phyloP scores from a whole-genome alignment of 441 rosid genomes.

The Brassica hybrid region DNA sequence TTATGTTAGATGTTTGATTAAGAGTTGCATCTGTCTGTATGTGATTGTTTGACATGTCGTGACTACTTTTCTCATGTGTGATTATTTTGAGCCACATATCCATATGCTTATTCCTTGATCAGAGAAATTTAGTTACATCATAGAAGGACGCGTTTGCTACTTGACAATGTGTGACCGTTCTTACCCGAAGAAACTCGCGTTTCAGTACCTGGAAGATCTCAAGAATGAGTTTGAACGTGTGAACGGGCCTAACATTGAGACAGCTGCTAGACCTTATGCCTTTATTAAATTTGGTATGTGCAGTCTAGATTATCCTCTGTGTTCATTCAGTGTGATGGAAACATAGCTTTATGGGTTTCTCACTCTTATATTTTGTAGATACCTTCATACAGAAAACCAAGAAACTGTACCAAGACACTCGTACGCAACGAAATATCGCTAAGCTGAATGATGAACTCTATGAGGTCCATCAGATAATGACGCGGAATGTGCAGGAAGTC shows the following conservation, averaged over 20 bases:
- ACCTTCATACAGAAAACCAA: conserved; percentile 98
- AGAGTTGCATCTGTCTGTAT: too few relatives aligned
- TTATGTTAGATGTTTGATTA: too few relatives aligned
- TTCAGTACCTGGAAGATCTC: conserved; percentile 97
- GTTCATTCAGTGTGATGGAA: conserved; percentile 28
- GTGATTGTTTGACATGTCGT: too few relatives aligned
- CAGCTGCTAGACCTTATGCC: conserved; percentile 99
- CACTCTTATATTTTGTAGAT: conserved; percentile 51
- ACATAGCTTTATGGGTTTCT: conserved; percentile 6
- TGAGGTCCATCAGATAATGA: conserved; percentile 99
- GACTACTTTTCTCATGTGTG: too few relatives aligned
- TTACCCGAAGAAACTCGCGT: conserved; percentile 98
- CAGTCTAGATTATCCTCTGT: conserved; percentile 21
- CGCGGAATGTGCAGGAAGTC: conserved; percentile 99
- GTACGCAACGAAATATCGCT: conserved; percentile 88
- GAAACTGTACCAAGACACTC: conserved; percentile 97
- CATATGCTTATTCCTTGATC: conserved; percentile 59
- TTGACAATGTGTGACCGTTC: conserved; percentile 99
- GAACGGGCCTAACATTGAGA: conserved; percentile 90
- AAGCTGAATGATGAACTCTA: conserved; percentile 99
- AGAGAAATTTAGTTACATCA: conserved; percentile 72
- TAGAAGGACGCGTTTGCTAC: conserved; percentile 97
- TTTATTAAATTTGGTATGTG: conserved; percentile 91
- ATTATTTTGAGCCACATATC: neutral
- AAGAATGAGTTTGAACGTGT: conserved; percentile 96